Base-by-base conservation (phyloP, 345 rosid species). In the Hevea brasiliensis region DNA sequence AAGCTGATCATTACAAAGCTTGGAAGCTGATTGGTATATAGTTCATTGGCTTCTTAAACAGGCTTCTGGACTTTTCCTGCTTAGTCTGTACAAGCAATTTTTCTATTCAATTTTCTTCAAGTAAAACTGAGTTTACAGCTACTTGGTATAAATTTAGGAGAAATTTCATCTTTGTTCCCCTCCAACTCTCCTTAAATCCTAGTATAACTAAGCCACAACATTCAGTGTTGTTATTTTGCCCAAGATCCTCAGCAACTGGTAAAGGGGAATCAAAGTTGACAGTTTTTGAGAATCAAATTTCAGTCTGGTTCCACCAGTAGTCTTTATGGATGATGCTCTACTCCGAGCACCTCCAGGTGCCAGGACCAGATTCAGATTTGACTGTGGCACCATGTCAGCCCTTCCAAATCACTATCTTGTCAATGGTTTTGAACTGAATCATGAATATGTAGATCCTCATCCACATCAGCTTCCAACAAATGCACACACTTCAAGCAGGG, bases 251-350 rank as follows among this genome's bases (percentile, higher is more conserved):
- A 45, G 40, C 8, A 24, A 0, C 56, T 24, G 7, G 24, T 17
- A 61, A 35, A 7, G 3, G 17, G 65, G 35, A 41, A 26, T 15
- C 1, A 27, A 12, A 27, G 0, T 59, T 27, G 3, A 18, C 15
- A 20, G 6, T 50, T 50, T 20, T 50, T 50, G 55, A 59, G 40
- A 59, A 9, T 26, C 37, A 2, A 53, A 3, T 5, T 53, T 53
- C 6, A 9, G 53, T 13, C n/a, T 51, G 55, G 18, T 2, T 23
- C 37, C 21, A 13, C 37, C 21, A 32, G 15, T 21, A 42, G n/a
- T 14, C 35, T 61, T 41, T 26, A 73, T 73, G 76, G 65, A 55
- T 55, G 50, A 69, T 29, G n/a, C 54, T 40, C 21, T 35, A 50
- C 5, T 68, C 55, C 32, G n/a, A 62, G 73, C 71, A 60, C 29